phyloP scores from a whole-genome alignment of 1,284 basidiomycete species.

The Xanthoconium separans region DNA sequence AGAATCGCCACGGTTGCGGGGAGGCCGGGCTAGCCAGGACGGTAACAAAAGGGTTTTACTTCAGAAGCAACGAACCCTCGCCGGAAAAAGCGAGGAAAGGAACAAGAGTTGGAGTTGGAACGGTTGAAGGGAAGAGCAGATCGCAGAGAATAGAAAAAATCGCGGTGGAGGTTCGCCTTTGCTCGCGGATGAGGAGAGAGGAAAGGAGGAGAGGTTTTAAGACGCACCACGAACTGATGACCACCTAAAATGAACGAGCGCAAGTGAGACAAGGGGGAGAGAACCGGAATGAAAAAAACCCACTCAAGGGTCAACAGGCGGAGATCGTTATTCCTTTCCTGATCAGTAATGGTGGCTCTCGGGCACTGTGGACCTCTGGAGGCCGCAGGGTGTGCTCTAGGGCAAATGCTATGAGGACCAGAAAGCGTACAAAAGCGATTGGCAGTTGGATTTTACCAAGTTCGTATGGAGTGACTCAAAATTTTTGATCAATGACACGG shows the following conservation, averaged over 20 bases:
- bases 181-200: slow-evolving; percentile 21
- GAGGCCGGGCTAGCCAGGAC: slow-evolving; percentile 66
- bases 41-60: slow-evolving; percentile 47
- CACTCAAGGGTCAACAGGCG: slow-evolving; percentile 80
- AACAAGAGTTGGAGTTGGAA: slow-evolving; percentile 7
- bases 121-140: slow-evolving; percentile 9
- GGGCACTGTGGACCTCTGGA: slow-evolving; percentile 35
- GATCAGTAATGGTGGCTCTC: slow-evolving; percentile 64
- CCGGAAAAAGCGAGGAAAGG: slow-evolving; percentile 65
- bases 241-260: slow-evolving; percentile 54
- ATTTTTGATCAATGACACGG: slow-evolving; percentile 16
- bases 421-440: slow-evolving; percentile 24
- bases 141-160: slow-evolving; percentile 11
- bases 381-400: slow-evolving; percentile 34
- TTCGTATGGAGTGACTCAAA: slow-evolving; percentile 11
- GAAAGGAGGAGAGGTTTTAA: slow-evolving; percentile 9
- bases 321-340: slow-evolving; percentile 74
- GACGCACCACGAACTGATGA: slow-evolving; percentile 70
- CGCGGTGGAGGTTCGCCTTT: slow-evolving; percentile 77
- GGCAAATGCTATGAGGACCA: slow-evolving; percentile 33
- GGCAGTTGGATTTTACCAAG: slow-evolving; percentile 7
- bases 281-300: slow-evolving; percentile 35
- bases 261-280: slow-evolving; percentile 13
- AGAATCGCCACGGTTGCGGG: slow-evolving; percentile 65
- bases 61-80: slow-evolving; percentile 52